phyloP scores from a whole-genome alignment of 768 basidiomycete species.

The Termitomyces heimii region DNA sequence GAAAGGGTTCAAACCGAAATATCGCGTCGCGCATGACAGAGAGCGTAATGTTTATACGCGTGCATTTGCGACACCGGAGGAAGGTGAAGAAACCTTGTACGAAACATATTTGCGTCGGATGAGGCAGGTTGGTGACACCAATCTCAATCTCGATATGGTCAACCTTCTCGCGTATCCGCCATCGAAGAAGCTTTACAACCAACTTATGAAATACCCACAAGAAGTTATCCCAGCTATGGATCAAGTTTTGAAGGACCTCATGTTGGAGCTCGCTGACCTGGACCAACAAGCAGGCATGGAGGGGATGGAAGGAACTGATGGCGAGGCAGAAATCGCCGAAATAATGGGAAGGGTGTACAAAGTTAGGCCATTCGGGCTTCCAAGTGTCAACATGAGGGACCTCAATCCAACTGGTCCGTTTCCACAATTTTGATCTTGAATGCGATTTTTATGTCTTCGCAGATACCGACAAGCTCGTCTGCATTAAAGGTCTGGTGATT shows the following conservation, averaged over 20 bases:
- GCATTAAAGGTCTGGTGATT: constrained; percentile 95
- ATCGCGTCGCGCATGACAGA: constrained; percentile 68
- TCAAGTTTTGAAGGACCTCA: constrained; percentile 88
- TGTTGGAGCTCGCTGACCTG: constrained; percentile 81
- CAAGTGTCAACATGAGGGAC: constrained; percentile 87
- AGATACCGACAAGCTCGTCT: constrained; percentile 98
- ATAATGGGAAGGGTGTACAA: constrained; percentile 89
- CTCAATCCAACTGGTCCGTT: constrained; percentile 84
- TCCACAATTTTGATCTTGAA: background rate
- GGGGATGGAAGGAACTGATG: constrained; percentile 71
- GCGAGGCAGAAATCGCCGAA: constrained; percentile 83
- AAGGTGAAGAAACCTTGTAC: constrained; percentile 68
- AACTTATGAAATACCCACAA: constrained; percentile 91
- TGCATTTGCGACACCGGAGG: constrained; percentile 51
- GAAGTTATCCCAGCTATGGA: constrained; percentile 98
- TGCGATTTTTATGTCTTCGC: background rate
- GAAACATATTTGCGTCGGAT: constrained; percentile 78
- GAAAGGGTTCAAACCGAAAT: constrained; percentile 89
- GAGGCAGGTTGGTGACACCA: constrained; percentile 88
- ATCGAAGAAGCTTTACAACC: constrained; percentile 74
- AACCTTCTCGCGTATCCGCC: constrained; percentile 87
- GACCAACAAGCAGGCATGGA: constrained; percentile 67
- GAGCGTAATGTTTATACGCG: constrained; percentile 49
- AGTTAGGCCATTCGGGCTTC: constrained; percentile 85
- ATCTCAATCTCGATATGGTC: constrained; percentile 84